phyloP scores from a whole-genome alignment of 495 filamentous ascomycete genomes.

The Thermothielavioides terrestris region DNA sequence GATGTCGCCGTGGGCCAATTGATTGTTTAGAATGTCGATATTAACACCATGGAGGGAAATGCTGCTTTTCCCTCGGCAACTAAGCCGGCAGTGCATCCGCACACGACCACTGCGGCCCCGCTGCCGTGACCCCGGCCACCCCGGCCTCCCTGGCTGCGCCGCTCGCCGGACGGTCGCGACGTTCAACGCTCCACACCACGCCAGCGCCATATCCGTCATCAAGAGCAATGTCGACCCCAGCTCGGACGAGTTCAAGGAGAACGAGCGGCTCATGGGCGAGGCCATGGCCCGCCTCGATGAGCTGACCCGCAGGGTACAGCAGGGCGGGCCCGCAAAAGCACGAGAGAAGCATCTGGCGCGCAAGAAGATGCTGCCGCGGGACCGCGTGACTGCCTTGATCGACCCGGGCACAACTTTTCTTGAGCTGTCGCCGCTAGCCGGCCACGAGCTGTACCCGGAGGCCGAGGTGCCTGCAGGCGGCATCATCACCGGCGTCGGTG shows the following conservation, averaged over 20 bases:
- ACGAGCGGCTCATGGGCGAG: constrained; percentile 68
- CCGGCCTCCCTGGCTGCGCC: background rate
- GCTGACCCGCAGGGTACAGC: constrained; percentile 60
- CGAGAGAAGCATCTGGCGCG: constrained; percentile 79
- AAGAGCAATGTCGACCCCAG: constrained; percentile 67
- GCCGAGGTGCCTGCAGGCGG: constrained; percentile 67
- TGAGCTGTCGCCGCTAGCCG: constrained; percentile 81
- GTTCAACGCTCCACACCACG: constrained; percentile 60
- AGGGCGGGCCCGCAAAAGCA: constrained; percentile 75
- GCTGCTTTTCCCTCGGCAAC: constrained; percentile 33
- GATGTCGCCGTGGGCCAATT: background rate
- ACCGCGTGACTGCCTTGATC: constrained; percentile 78
- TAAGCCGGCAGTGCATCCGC: constrained; percentile 28
- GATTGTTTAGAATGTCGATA: constrained; percentile 25
- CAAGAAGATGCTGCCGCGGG: constrained; percentile 90
- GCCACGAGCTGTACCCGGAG: constrained; percentile 74
- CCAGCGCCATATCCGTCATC: constrained; percentile 66
- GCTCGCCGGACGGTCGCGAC: constrained; percentile 41
- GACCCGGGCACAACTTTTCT: constrained; percentile 87
- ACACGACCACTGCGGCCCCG: constrained; percentile 1
- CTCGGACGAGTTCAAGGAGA: constrained; percentile 72
- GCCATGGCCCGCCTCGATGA: constrained; percentile 54
- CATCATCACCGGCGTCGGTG: constrained; percentile 89
- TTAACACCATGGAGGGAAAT: constrained; percentile 29
- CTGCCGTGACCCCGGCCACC: constrained; percentile 3